These are phyloP conservation scores for Dictyostelium brefeldianum DNA, from an alignment of 78 protist genomes.

Conservation along the genomic window DNA sequence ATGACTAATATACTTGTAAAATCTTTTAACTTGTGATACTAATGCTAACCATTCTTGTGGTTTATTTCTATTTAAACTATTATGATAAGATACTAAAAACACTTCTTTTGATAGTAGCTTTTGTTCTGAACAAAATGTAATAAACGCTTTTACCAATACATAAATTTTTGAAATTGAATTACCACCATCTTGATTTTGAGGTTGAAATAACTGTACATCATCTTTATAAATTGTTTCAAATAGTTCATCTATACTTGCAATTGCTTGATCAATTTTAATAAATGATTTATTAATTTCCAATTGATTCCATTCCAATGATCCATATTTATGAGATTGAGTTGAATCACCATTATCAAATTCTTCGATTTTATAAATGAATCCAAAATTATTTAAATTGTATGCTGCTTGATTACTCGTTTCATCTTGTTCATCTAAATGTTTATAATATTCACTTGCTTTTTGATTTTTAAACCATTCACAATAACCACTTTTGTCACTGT, in stretches of 20 bases:
- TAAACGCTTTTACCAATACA: not conserved
- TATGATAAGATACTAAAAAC: not conserved
- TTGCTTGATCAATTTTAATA: not conserved
- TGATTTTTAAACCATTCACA: not conserved
- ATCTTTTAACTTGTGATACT: not conserved
- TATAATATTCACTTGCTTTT: not conserved
- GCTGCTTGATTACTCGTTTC: not conserved
- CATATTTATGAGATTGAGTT: too few species aligned
- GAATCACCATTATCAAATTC: not conserved
- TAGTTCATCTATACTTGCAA: not conserved
- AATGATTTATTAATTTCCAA: not conserved
- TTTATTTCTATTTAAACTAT: not conserved
- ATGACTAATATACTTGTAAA: not conserved
- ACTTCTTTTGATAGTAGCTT: not conserved
- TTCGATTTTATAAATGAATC: not conserved
- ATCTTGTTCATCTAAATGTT: not conserved
- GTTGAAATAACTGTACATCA: not conserved
- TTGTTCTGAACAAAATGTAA: conserved; percentile 6
- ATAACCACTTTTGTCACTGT: not conserved
- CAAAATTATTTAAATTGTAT: not conserved
- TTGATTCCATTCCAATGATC: conserved; percentile 5
- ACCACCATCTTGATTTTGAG: not conserved
- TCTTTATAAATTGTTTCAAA: not conserved
- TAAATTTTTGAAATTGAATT: not conserved
- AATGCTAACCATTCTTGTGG: not conserved